Evolutionary conservation across 2,329 filamentous ascomycete genomes (phyloP), one percentile per base, ranked within the genome.

Genomic region (Aspergillus japonicus): DNA sequence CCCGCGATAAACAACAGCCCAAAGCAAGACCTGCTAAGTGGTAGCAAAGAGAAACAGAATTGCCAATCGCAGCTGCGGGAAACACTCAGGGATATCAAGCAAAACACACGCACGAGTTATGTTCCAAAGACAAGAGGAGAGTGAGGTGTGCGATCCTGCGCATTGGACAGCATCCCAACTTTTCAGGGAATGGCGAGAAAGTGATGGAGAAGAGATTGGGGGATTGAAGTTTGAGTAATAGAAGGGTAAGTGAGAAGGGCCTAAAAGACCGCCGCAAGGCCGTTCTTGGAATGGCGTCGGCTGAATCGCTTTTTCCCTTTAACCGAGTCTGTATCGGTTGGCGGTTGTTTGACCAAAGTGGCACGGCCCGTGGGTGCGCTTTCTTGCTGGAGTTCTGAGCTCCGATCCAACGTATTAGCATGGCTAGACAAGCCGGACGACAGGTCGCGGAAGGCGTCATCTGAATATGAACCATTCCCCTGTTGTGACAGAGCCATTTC

Each of bases 241-340:
- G 44, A 54, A 33, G 49, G 24, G 52, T 21, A 51, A 47, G 44
- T 33, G 31, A 50, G 47, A 21, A 23, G 19, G 6, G 31, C 59
- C 76, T 75, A 96, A 73, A 97, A 96, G 54, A 91, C 90, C 52
- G 93, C 90, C 29, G 92, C 92, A 52, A 96, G 84, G n/a, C 94
- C 93, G 74, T 92, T 96, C 78, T 96, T 96, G 16, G 91, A 96
- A 77, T 96, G 92, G 67, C 94, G 84, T 78, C 95, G 95, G 78
- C 92, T 96, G 77, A 97, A 98, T 52, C 85, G 77, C 71, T 87
- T 87, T 66, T 82, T 80, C 52, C 83, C 83, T 71, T 85, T 86
- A 16, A 82, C 68, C n/a, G 82, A 83, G 54, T 84, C 83, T 51
- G 76, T 74, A 65, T 85, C 82, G 53, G 75, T 77, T 26, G 67